Evolutionary conservation across 768 basidiomycete genomes (phyloP).

Genomic region (Pisolithus orientalis): DNA sequence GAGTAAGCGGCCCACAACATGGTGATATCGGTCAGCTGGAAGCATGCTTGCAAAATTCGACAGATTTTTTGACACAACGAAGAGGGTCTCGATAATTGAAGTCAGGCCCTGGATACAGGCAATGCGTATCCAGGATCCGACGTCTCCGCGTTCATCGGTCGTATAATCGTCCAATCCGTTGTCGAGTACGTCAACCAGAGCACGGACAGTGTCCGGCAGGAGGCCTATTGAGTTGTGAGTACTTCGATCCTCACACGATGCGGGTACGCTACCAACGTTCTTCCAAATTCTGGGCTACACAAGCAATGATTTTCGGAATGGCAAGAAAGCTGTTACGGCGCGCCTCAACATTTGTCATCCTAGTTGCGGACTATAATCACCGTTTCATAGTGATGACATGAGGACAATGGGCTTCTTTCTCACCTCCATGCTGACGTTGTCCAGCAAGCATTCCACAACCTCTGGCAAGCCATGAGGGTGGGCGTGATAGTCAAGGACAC

Average conservation of each 20-base stretch:
- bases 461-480: constrained; percentile 48
- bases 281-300: constrained; percentile 36
- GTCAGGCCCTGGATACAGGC: constrained; percentile 66
- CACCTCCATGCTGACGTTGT: constrained; percentile 52
- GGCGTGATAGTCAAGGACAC: constrained; percentile 57
- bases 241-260: constrained; percentile 6
- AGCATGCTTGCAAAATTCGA: constrained; percentile 52
- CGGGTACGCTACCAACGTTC: constrained; percentile 35
- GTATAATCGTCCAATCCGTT: constrained; percentile 86
- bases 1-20: constrained; percentile 58
- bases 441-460: constrained; percentile 53
- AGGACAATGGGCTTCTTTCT: constrained; percentile 15
- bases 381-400: constrained; percentile 12
- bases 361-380: constrained; percentile 27
- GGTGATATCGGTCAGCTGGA: constrained; percentile 50
- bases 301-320: constrained; percentile 41
- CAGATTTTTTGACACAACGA: constrained; percentile 36
- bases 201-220: constrained; percentile 36
- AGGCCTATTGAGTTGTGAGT: constrained; percentile 36
- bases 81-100: constrained; percentile 44
- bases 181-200: constrained; percentile 52
- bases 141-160: constrained; percentile 90
- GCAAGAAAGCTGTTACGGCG: constrained; percentile 49
- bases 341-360: constrained; percentile 47
- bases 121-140: constrained; percentile 92